Conservation (phyloP, 2,329 filamentous ascomycete genomes). For the Botrytis medusae region DNA sequence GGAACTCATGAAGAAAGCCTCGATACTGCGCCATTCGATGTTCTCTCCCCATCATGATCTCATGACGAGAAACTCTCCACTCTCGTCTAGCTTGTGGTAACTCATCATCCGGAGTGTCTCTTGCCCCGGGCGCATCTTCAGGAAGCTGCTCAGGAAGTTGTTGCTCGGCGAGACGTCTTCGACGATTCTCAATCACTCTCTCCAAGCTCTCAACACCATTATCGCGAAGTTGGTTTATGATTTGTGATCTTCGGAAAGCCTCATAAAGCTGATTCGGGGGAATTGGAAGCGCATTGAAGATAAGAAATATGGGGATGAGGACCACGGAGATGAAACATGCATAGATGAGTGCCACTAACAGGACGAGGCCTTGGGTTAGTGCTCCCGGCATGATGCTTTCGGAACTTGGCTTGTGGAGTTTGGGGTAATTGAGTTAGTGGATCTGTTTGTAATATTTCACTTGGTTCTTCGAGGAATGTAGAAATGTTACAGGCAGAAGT, state of each 20-base stretch:
- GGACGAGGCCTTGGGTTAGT: fast-evolving
- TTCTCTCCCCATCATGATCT: neutral
- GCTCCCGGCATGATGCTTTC: neutral
- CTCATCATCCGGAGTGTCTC: neutral
- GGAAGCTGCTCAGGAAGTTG: neutral
- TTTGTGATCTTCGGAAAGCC: too few relatives aligned
- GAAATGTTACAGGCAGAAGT: neutral
- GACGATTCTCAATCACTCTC: neutral
- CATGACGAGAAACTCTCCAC: neutral
- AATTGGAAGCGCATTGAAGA: fast-evolving
- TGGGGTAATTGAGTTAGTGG: neutral
- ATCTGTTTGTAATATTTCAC: neutral
- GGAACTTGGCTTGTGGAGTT: neutral
- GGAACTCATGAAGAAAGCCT: neutral
- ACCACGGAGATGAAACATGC: neutral
- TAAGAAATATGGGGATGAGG: neutral
- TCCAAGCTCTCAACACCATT: neutral
- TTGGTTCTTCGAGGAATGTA: neutral
- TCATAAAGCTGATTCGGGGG: neutral
- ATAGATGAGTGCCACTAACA: neutral
- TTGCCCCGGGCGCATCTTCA: neutral
- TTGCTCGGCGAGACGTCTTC: neutral
- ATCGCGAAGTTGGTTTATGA: neutral
- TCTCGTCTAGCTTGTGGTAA: neutral
- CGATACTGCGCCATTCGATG: neutral